phyloP scores from a whole-genome alignment of 2,329 filamentous ascomycete species.

The Hortaea werneckii region DNA sequence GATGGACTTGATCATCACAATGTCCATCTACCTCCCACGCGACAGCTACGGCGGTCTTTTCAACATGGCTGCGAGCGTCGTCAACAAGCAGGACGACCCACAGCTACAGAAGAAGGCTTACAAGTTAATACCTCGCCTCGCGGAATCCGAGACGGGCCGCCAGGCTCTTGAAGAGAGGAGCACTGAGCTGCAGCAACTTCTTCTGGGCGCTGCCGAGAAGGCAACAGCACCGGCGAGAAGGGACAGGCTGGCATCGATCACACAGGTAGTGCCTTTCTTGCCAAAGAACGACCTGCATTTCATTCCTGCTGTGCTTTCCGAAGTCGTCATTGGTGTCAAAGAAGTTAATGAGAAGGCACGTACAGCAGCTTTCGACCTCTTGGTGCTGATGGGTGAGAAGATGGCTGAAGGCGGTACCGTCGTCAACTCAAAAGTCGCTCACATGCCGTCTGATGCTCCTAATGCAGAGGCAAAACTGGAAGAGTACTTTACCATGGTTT shows the following conservation, averaged over 20 bases:
- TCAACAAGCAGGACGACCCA: slow-evolving; percentile 72
- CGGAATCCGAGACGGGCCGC: slow-evolving; percentile 67
- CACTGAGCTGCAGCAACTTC: slow-evolving; percentile 67
- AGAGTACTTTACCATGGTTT: slow-evolving; percentile 97
- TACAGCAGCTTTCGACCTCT: slow-evolving; percentile 77
- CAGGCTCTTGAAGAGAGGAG: slow-evolving; percentile 67
- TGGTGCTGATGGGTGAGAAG: slow-evolving; percentile 78
- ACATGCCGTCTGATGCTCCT: slow-evolving; percentile 72
- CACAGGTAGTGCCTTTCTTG: slow-evolving; percentile 68
- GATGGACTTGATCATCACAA: slow-evolving; percentile 94
- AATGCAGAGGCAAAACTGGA: slow-evolving; percentile 72
- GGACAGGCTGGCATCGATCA: slow-evolving; percentile 74
- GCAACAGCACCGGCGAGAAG: slow-evolving; percentile 76
- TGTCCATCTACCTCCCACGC: slow-evolving; percentile 83
- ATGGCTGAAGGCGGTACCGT: slow-evolving; percentile 68
- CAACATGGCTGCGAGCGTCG: slow-evolving; percentile 71
- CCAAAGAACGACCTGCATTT: slow-evolving; percentile 76
- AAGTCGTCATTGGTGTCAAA: slow-evolving; percentile 93
- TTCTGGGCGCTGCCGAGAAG: slow-evolving; percentile 71
- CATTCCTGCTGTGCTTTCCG: slow-evolving; percentile 80
- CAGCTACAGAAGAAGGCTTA: slow-evolving; percentile 99
- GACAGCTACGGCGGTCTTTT: slow-evolving; percentile 80
- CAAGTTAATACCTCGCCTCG: slow-evolving; percentile 87
- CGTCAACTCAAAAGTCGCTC: slow-evolving; percentile 73
- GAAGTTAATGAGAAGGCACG: slow-evolving; percentile 94